Evolutionary conservation across 2,329 filamentous ascomycete genomes (phyloP).

Genomic region (Tolypocladium ophioglossoides): DNA sequence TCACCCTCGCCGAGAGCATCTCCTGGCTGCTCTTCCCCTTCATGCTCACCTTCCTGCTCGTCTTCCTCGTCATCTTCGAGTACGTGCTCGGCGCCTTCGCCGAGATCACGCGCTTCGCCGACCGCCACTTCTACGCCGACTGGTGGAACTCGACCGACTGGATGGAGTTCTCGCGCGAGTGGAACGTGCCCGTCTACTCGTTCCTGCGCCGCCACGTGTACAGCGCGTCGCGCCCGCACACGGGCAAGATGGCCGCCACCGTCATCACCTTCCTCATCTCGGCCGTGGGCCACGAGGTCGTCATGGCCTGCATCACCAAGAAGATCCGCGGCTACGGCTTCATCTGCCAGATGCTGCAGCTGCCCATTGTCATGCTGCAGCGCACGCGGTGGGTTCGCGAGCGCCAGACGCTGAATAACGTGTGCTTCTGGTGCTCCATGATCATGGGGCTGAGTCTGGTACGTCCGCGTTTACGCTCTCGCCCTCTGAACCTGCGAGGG

Average conservation of each 20-base stretch:
- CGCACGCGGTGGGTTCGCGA: conserved; percentile 66
- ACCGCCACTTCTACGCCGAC: conserved; percentile 83
- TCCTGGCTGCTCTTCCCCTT: conserved; percentile 91
- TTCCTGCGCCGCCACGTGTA: conserved; percentile 95
- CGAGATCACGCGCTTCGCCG: conserved; percentile 86
- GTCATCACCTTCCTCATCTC: conserved; percentile 86
- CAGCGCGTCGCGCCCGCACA: conserved; percentile 63
- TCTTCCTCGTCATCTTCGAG: conserved; percentile 97
- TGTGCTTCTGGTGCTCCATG: conserved; percentile 88
- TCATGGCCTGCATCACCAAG: conserved; percentile 97
- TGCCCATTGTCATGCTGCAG: conserved; percentile 90
- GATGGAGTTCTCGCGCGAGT: conserved; percentile 93
- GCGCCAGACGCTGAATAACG: conserved; percentile 72
- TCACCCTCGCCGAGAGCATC: conserved; percentile 83
- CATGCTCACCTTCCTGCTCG: conserved; percentile 88
- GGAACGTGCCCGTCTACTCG: conserved; percentile 96
- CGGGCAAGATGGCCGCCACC: conserved; percentile 70
- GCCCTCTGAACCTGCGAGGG: neutral
- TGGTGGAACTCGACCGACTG: conserved; percentile 75
- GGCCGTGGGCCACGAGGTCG: conserved; percentile 82
- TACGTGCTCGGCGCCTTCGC: conserved; percentile 91
- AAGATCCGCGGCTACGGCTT: conserved; percentile 94
- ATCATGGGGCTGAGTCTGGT: conserved; percentile 75
- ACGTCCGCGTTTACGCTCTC: conserved; percentile 21
- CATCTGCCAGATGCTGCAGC: conserved; percentile 88